phyloP scores from a whole-genome alignment of 805 yeast genomes.

The Wickerhamiella alocasiicola region DNA sequence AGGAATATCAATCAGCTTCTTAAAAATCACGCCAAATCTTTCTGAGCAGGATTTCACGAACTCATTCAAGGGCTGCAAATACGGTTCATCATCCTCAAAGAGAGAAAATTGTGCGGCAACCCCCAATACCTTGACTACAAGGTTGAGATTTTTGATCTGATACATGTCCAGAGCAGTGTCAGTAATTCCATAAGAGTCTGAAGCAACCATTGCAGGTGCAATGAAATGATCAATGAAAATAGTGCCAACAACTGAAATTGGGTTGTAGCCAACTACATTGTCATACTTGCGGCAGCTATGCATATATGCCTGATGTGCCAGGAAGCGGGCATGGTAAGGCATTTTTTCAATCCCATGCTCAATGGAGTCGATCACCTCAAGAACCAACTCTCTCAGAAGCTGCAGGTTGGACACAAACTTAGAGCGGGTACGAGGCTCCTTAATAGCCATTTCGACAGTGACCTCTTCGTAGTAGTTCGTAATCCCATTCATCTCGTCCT shows the following conservation, averaged over 20 bases:
- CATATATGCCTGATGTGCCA: conserved; percentile 31
- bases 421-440: conserved; percentile 58
- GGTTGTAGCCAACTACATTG: conserved; percentile 4
- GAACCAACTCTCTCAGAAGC: conserved; percentile 55
- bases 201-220: conserved; percentile 29
- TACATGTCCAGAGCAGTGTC: conserved; percentile 28
- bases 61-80: conserved; percentile 69
- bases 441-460: conserved; percentile 59
- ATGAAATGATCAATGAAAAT: conserved; percentile 28
- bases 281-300: conserved; percentile 10
- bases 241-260: conserved; percentile 59
- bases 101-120: conserved; percentile 60
- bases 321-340: conserved; percentile 45
- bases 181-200: conserved; percentile 40
- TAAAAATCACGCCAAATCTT: conserved; percentile 35
- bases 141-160: conserved; percentile 40
- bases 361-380: conserved; percentile 45
- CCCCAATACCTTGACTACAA: conserved; percentile 44
- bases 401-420: conserved; percentile 65
- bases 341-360: conserved; percentile 32
- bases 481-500: conserved; percentile 18
- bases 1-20: conserved; percentile 39
- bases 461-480: conserved; percentile 27
- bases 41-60: conserved; percentile 44
- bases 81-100: conserved; percentile 49